Percentiles rank a stretch among this genome's conserved stretches.
Conservation (phyloP, 768 basidiomycete genomes). For the Brasilioporus rufonigricans region DNA sequence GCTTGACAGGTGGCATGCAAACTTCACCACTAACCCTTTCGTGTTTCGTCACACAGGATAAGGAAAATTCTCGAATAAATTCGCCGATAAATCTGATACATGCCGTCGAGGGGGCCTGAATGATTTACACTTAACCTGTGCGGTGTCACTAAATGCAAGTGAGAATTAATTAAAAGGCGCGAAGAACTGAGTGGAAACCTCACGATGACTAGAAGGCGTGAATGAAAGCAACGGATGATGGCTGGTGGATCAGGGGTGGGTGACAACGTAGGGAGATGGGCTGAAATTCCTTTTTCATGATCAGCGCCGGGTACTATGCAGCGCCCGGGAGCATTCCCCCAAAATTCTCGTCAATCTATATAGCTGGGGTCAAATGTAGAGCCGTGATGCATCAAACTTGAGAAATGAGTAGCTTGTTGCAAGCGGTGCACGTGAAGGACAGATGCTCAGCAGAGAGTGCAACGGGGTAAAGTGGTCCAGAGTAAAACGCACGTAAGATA, state of each 20-base stretch:
- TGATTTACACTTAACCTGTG: slow-evolving; percentile 11
- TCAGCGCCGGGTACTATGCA: slow-evolving; percentile 18
- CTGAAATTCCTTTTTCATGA: slow-evolving; percentile 29
- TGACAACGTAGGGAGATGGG: slow-evolving; percentile 13
- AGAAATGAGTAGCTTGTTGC: slow-evolving; percentile 1
- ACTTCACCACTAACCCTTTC: slow-evolving; percentile 2
- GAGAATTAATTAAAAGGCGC: slow-evolving; percentile 29
- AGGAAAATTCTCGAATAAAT: slow-evolving; percentile 6
- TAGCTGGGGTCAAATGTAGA: slow-evolving; percentile 7
- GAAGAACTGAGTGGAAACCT: slow-evolving; percentile 27
- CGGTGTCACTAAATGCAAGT: slow-evolving; percentile 14
- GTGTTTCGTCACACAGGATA: slow-evolving; percentile 8
- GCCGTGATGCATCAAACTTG: slow-evolving; percentile 2
- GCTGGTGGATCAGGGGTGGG: slow-evolving; percentile 29
- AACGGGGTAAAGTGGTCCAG: slow-evolving; percentile 10
- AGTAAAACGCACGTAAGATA: slow-evolving; percentile 33
- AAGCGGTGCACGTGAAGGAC: slow-evolving; percentile 10
- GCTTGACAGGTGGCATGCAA: slow-evolving; percentile 8
- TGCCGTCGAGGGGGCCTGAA: slow-evolving; percentile 10
- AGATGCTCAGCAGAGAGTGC: slow-evolving; percentile 15
- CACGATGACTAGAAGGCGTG: slow-evolving; percentile 31
- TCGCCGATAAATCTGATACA: slow-evolving; percentile 13
- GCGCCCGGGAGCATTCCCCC: slow-evolving; percentile 5
- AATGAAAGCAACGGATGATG: slow-evolving; percentile 25
- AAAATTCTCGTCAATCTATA: slow-evolving; percentile 6